phyloP scores from a whole-genome alignment of 352 stramenopile species.

The Pythium scleroteichum region DNA sequence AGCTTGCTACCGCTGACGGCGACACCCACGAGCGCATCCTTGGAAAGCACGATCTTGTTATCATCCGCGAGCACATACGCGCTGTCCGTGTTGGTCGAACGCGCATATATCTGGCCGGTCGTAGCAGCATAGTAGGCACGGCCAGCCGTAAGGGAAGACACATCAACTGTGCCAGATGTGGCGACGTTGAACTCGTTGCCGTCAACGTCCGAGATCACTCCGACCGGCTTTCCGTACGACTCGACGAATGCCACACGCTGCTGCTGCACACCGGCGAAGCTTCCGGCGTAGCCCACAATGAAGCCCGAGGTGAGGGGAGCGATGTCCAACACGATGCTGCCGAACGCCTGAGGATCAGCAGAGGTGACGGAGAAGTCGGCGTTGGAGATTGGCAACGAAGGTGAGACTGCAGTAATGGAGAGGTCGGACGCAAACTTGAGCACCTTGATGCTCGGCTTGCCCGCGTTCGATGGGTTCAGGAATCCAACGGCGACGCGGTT shows the following conservation, averaged over 20 bases:
- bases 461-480: conserved; percentile 72
- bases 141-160: conserved; percentile 43
- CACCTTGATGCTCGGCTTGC: conserved; percentile 76
- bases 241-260: conserved; percentile 76
- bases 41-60: conserved; percentile 77
- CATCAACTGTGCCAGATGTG: conserved; percentile 60
- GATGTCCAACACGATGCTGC: conserved; percentile 58
- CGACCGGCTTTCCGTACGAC: conserved; percentile 68
- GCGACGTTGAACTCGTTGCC: conserved; percentile 55
- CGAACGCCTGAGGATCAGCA: conserved; percentile 49
- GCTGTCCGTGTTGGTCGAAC: conserved; percentile 43
- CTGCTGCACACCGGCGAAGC: conserved; percentile 53
- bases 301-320: conserved; percentile 55
- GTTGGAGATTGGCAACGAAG: conserved; percentile 68
- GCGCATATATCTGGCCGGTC: conserved; percentile 55
- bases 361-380: conserved; percentile 65
- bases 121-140: conserved; percentile 71
- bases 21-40: conserved; percentile 70
- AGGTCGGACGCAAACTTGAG: conserved; percentile 65
- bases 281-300: conserved; percentile 56
- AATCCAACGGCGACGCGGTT: conserved; percentile 66
- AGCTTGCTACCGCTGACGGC: conserved; percentile 64
- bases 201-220: conserved; percentile 62
- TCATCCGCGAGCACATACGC: conserved; percentile 68
- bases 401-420: conserved; percentile 49